Base-by-base conservation (phyloP, 192 early-diverging fungal genomes). In the Tieghemiomyces parasiticus region DNA sequence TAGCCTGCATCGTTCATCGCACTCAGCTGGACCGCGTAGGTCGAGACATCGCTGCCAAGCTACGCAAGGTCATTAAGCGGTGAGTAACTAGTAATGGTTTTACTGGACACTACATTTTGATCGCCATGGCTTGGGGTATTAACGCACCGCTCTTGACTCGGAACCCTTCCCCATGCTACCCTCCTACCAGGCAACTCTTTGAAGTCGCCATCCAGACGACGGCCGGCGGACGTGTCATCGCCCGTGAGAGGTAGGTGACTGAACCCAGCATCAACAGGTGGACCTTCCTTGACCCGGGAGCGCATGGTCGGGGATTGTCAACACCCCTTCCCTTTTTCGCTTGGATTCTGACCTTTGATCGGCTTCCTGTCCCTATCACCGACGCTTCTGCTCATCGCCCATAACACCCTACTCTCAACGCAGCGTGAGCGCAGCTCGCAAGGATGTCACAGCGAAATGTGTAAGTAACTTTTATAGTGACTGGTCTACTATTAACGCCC, bases 391-490 rank as follows among this genome's bases (percentile, higher is more conserved):
- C n/a, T n/a, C n/a, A n/a, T n/a, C n/a, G n/a, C n/a, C n/a, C n/a
- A n/a, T n/a, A n/a, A n/a, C n/a, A n/a, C n/a, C n/a, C n/a, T n/a
- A n/a, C n/a, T n/a, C n/a, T n/a, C n/a, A n/a, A 55, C 25, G 20
- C 32, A 83, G 81, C 2, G 71, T 98, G 61, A 77, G 76, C 53
- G 88, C 93, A 14, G 62, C 91, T 31, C 79, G 93, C 20, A 98
- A 98, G 67, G 89, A 98, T 66, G 95, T 98, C 38, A 93, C 88
- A 31, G 93, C 93, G 22, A 98, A 95, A 73, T 92, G 87, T 62
- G 79, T 81, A 78, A 72, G 79, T 74, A 13, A 9, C 33, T 26
- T 12, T n/a, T n/a, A n/a, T n/a, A n/a, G n/a, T n/a, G n/a, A n/a
- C n/a, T n/a, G n/a, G n/a, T n/a, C n/a, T n/a, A n/a, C n/a, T n/a